Percentiles rank a stretch among this genome's conserved stretches.
phyloP scores from a whole-genome alignment of 1,139 yeast genomes.

The Taphrina deformans region DNA sequence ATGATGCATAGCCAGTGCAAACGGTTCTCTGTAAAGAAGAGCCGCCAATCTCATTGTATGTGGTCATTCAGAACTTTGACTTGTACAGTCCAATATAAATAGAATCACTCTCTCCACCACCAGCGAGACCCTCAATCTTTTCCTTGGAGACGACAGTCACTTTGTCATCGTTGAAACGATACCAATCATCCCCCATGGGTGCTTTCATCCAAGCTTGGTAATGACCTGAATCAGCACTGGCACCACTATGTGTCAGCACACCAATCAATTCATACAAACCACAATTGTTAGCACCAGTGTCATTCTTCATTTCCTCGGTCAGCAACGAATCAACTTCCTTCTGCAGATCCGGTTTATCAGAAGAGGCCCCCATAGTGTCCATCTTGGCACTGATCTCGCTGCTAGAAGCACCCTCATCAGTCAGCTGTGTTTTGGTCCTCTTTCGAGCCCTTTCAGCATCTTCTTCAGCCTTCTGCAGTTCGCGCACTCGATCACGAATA shows the following conservation, averaged over 20 bases:
- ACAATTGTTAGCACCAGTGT: constrained; percentile 76
- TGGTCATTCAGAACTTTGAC: constrained; percentile 47
- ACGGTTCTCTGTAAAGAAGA: too few relatives aligned
- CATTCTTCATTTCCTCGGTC: constrained; percentile 45
- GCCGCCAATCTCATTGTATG: too few relatives aligned
- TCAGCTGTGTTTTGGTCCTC: constrained; percentile 44
- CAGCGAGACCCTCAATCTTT: constrained; percentile 76
- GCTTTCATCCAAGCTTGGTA: constrained; percentile 75
- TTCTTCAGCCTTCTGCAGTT: constrained; percentile 70
- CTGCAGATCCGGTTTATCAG: constrained; percentile 40
- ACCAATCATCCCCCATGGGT: constrained; percentile 67
- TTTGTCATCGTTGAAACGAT: constrained; percentile 90
- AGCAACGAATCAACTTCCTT: constrained; percentile 41
- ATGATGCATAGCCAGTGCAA: background rate
- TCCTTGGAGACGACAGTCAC: constrained; percentile 76
- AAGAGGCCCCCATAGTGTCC: constrained; percentile 40
- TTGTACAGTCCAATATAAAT: constrained; percentile 85
- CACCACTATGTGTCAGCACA: constrained; percentile 88
- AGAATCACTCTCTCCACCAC: constrained; percentile 97
- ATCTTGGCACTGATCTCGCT: constrained; percentile 45
- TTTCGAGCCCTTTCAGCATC: constrained; percentile 76
- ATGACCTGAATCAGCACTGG: constrained; percentile 96
- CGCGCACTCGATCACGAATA: constrained; percentile 74
- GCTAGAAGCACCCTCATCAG: constrained; percentile 46
- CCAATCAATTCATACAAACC: constrained; percentile 82